Conservation (phyloP, 306 rosid genomes). For the Psophocarpus tetragonolobus region DNA sequence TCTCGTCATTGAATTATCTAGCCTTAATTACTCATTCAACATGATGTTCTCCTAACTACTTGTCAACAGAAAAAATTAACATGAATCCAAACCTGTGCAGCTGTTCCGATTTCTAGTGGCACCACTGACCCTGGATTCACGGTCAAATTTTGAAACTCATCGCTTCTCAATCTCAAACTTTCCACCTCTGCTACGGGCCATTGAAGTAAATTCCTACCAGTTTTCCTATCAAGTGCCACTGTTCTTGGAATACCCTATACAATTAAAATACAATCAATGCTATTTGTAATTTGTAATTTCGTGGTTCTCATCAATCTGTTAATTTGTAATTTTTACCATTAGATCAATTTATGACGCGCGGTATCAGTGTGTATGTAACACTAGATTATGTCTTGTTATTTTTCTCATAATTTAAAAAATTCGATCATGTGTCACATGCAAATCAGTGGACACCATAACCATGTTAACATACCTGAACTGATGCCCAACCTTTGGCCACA, state of each 20-base stretch:
- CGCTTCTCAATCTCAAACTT: constrained; percentile 57
- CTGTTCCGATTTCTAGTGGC: constrained; percentile 61
- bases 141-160: constrained; percentile 48
- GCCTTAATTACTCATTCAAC: not conserved
- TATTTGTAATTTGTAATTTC: too few relatives aligned
- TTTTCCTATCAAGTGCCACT: constrained; percentile 59
- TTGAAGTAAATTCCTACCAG: constrained; percentile 69
- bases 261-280: not conserved
- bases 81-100: constrained; percentile 61
- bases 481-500: constrained; percentile 87
- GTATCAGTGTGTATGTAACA: not conserved
- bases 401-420: too few relatives aligned
- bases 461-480: constrained; percentile 55
- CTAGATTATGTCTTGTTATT: too few relatives aligned
- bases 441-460: too few relatives aligned
- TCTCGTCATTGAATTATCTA: not conserved
- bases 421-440: too few relatives aligned
- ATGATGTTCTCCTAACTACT: not conserved
- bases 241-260: constrained; percentile 82
- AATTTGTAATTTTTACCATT: too few relatives aligned
- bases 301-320: too few relatives aligned
- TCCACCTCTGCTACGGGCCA: constrained; percentile 89
- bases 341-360: too few relatives aligned
- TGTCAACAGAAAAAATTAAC: not conserved
- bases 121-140: constrained; percentile 63